phyloP scores from a whole-genome alignment of 805 yeast genomes.

The Saccharomyces eubayanus region DNA sequence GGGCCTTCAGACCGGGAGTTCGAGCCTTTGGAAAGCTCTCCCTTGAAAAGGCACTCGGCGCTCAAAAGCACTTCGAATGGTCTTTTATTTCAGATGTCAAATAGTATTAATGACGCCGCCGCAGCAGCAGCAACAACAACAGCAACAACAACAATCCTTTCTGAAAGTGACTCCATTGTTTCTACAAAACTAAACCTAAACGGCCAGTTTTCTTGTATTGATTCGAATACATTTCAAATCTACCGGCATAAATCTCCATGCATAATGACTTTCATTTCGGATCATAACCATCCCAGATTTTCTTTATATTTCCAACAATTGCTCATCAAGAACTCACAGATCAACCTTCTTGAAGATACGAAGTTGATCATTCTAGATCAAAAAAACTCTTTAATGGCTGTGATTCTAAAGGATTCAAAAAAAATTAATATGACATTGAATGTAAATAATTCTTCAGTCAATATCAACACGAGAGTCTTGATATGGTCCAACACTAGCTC shows the following conservation, averaged over 20 bases:
- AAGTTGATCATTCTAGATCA: constrained; percentile 12
- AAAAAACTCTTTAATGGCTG: constrained; percentile 10
- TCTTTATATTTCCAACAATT: constrained; percentile 9
- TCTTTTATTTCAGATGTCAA: constrained; percentile 12
- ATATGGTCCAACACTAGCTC: constrained; percentile 3
- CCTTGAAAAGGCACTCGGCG: constrained; percentile 6
- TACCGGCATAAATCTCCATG: background rate
- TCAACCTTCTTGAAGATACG: constrained; percentile 17
- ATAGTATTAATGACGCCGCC: background rate
- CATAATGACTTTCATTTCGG: constrained; percentile 9
- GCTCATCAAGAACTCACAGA: constrained; percentile 9
- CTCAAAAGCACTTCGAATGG: constrained; percentile 7
- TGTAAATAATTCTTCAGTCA: background rate
- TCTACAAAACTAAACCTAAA: constrained; percentile 2
- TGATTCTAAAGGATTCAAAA: constrained; percentile 10
- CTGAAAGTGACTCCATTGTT: background rate
- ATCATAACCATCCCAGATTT: constrained; percentile 10
- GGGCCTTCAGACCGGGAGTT: constrained; percentile 1
- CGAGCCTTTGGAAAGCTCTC: constrained; percentile 6
- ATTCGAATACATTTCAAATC: background rate
- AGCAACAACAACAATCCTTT: background rate
- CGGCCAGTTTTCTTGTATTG: constrained; percentile 9
- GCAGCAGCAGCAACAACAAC: background rate
- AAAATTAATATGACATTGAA: constrained; percentile 1
- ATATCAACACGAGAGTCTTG: background rate